Evolutionary conservation across 495 filamentous ascomycete genomes (phyloP), one percentile per base, ranked within the genome.

Genomic region (Podospora conica): DNA sequence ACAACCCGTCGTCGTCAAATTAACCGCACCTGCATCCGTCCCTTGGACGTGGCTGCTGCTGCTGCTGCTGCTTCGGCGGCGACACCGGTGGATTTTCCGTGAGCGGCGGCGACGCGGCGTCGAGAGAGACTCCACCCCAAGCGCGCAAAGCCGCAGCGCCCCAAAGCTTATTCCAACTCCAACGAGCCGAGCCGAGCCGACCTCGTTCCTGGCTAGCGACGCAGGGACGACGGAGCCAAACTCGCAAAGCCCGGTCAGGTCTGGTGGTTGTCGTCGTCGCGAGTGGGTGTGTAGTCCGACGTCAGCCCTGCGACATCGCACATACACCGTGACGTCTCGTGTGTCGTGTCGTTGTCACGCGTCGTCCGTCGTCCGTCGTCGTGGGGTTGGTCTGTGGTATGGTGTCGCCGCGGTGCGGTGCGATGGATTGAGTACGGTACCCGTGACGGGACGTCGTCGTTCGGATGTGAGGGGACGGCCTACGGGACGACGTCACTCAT

Each of bases 361-460:
- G 33, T 48, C 33, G 33, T 18, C 5, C 3, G 33, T 48, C 33
- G 40, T 48, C 7, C 7, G 33, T 18, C 33, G 40, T 48, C 40
- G 40, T 48, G n/a, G n/a, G n/a, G n/a, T 33, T 12, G 9, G n/a
- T 48, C 24, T 55, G 24, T 31, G 22, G 23, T 18, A 20, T 55
- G 53, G 22, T 53, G 11, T 33, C 53, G 33, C 23, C 31, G 58
- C 23, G 27, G 33, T 22, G 57, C 53, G 53, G 54, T 31, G 29
- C 23, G 59, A 61, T 61, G 23, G 59, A 61, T 61, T 29, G 53
- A n/a, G n/a, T n/a, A 29, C 59, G 31, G 59, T 20, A 4, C 18
- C 24, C 56, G 55, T 24, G 7, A 21, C 55, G 7, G 22, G 22
- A 57, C 1, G 22, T 57, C 15, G 22, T 15, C 33, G 33, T 48